These are phyloP conservation scores for Cornus suecica DNA, from an alignment of 148 eudicot species.

Conservation along the genomic window DNA sequence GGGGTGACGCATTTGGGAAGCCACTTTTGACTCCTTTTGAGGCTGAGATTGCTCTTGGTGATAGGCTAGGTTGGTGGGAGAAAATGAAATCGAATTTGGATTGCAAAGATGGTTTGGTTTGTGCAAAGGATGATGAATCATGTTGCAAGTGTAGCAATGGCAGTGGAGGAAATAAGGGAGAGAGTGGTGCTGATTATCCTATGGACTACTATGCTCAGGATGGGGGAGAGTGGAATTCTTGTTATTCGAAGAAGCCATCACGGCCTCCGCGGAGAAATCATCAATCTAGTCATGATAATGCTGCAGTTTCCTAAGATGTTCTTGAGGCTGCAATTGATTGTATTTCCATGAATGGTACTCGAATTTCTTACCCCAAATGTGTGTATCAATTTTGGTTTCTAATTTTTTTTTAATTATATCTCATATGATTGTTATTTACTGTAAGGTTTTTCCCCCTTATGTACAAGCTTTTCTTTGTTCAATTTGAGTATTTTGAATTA, in stretches of 20 bases:
- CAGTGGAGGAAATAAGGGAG: constrained; percentile 23
- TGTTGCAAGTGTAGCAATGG: constrained; percentile 45
- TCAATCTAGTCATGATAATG: constrained; percentile 31
- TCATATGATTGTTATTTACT: background rate
- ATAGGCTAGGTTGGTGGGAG: constrained; percentile 97
- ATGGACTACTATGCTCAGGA: constrained; percentile 98
- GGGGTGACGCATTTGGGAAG: constrained; percentile 92
- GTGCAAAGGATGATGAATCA: constrained; percentile 38
- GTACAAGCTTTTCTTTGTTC: background rate
- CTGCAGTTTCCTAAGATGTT: constrained; percentile 21
- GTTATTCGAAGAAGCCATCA: constrained; percentile 57
- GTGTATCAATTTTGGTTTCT: background rate
- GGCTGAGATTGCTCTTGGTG: constrained; percentile 94
- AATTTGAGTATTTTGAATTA: background rate
- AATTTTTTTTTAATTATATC: background rate
- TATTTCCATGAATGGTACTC: background rate
- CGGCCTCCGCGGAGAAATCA: constrained; percentile 41
- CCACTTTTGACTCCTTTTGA: constrained; percentile 85
- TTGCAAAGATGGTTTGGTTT: constrained; percentile 15
- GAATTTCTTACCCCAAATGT: background rate
- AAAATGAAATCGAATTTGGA: constrained; percentile 19
- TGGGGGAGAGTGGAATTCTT: constrained; percentile 93
- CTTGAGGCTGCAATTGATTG: background rate
- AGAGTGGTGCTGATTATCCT: constrained; percentile 56
- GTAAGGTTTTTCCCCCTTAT: background rate